Percentiles rank a stretch among this genome's conserved stretches.
Evolutionary conservation across 1,139 yeast species (phyloP).

Genomic region (Suhomyces bribrorum): DNA sequence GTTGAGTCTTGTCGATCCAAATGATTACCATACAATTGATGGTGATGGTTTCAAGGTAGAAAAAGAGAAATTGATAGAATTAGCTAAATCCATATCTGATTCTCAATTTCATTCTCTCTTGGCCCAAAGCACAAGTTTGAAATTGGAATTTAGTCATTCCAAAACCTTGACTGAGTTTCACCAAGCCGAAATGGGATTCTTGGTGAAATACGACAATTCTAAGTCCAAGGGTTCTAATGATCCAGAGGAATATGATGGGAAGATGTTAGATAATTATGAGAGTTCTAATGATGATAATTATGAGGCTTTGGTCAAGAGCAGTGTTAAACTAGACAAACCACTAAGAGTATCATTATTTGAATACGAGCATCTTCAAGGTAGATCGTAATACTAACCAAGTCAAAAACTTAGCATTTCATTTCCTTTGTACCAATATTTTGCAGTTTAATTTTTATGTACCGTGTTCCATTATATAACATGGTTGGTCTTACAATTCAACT

Average conservation of each 20-base stretch:
- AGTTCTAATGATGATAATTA: conserved; percentile 12
- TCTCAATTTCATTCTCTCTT: conserved; percentile 32
- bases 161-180: conserved; percentile 38
- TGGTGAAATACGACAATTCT: conserved; percentile 19
- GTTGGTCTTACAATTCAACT: not conserved
- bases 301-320: conserved; percentile 22
- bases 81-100: conserved; percentile 19
- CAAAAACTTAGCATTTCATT: not conserved
- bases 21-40: conserved; percentile 11
- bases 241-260: conserved; percentile 13
- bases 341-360: conserved; percentile 27
- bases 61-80: conserved; percentile 13
- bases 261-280: conserved; percentile 6
- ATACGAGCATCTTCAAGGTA: conserved; percentile 16
- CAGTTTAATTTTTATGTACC: not conserved
- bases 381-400: not conserved
- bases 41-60: conserved; percentile 12
- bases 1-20: conserved; percentile 7
- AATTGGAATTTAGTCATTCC: conserved; percentile 42
- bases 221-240: conserved; percentile 21
- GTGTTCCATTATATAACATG: not conserved
- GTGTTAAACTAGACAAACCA: conserved; percentile 25
- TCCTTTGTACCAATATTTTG: not conserved
- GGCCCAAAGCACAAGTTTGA: conserved; percentile 34
- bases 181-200: conserved; percentile 32